Evolutionary conservation across 352 stramenopile species (phyloP), one percentile per base, ranked within the genome.

Genomic region (Phytophthora boehmeriae): DNA sequence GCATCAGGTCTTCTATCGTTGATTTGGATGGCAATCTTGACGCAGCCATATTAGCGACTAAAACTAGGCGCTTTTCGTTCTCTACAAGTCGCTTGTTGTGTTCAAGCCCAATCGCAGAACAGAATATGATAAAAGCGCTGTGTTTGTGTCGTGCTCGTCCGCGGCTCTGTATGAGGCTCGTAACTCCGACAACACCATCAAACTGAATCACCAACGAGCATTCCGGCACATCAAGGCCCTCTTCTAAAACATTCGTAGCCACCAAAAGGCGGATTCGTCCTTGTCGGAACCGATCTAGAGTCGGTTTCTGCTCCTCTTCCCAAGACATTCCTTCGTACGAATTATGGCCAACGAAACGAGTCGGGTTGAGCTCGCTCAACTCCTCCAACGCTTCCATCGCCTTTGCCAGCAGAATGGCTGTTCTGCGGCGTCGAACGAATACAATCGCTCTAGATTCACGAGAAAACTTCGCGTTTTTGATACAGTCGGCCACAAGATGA

Each of bases 121-220:
- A 92, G 36, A 92, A 87, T 22, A 93, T 84, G 8, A 91, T 68
- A 42, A 93, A 93, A 8, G 49, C 75, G 30, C 85, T 84, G 38
- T 88, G 63, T 2, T 67, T 55, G 30, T 80, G 76, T 5, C 85
- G 80, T 17, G 80, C 83, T 34, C 85, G 77, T 2, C 85, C 85
- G 22, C 85, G 78, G 60, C 85, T 93, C 59, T 93, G 85, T 28
- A 93, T 89, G 16, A 93, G 65, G 51, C 80, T 92, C 13, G 83
- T 93, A 27, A 93, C 68, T 6, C 80, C 73, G 35, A 76, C 56
- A 2, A 93, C 71, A 16, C 85, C 83, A 36, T 93, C 83, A 48
- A 93, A 93, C 38, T 82, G 76, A 56, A 93, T 86, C 2, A 93
- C 85, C 0, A 93, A 60, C 5, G 83, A 93, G 25, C 85, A 93